These are phyloP conservation scores for Samsoniella hepiali DNA, from an alignment of 2,329 filamentous ascomycete genomes.

Conservation along the genomic window DNA sequence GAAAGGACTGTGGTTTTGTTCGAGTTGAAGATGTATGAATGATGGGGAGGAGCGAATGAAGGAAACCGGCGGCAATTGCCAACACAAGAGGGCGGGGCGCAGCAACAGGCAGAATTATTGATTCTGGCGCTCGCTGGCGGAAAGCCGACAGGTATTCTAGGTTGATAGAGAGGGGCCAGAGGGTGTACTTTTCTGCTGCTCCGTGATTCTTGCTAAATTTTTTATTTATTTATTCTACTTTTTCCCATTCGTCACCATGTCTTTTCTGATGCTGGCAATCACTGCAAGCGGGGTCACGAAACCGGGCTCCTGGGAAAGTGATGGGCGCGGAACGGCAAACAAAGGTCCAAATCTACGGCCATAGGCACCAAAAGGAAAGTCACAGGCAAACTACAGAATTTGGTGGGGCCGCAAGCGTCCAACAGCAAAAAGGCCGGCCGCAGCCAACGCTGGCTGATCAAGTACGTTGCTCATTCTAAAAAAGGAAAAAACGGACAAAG, in stretches of 20 bases:
- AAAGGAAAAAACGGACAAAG: background rate
- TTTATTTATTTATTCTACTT: background rate
- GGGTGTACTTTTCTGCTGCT: background rate
- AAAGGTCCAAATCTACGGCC: no score
- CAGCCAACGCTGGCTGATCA: background rate
- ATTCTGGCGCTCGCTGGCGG: background rate
- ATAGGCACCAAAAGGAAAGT: background rate
- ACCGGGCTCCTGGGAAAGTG: background rate
- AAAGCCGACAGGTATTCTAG: background rate
- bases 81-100: background rate
- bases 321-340: background rate
- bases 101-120: background rate
- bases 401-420: constrained; percentile 4
- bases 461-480: no score
- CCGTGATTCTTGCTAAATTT: background rate
- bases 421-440: background rate
- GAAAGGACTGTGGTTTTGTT: background rate
- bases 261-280: background rate
- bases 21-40: background rate
- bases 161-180: constrained; percentile 3
- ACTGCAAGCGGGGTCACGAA: background rate
- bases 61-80: background rate
- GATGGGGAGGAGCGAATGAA: background rate
- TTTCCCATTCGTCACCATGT: background rate
- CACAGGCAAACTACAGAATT: background rate